Conservation (phyloP, 805 yeast genomes). For the Torulaspora gathmanii region DNA sequence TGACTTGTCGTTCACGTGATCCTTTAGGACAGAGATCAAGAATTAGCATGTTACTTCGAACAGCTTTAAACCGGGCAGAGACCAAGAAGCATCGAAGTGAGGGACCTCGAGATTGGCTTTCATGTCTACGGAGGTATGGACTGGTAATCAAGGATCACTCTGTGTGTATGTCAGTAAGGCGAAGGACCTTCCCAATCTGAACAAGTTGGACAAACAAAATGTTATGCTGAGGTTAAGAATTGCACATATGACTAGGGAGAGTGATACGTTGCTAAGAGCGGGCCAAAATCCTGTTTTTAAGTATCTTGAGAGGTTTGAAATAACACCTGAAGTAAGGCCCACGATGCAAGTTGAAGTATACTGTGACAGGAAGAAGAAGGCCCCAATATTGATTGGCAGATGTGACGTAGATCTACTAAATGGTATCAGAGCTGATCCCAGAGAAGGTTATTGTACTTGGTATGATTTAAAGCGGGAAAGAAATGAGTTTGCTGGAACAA, state of each 20-base stretch:
- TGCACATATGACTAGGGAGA: conserved; percentile 75
- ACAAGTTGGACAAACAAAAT: conserved; percentile 86
- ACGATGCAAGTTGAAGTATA: conserved; percentile 60
- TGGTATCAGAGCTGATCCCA: conserved; percentile 59
- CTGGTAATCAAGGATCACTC: conserved; percentile 46
- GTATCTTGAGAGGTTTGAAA: conserved; percentile 62
- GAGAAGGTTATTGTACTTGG: conserved; percentile 85
- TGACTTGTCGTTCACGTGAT: conserved; percentile 1
- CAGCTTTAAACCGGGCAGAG: neutral
- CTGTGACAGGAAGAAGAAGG: conserved; percentile 72
- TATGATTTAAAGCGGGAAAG: conserved; percentile 56
- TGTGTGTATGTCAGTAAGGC: conserved; percentile 77
- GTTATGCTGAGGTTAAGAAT: conserved; percentile 83
- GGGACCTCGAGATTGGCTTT: conserved; percentile 10
- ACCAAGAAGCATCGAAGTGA: neutral
- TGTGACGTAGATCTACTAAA: conserved; percentile 71
- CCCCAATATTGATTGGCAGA: conserved; percentile 84
- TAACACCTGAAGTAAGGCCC: conserved; percentile 61
- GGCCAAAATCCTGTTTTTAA: conserved; percentile 95
- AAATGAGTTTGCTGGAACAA: conserved; percentile 77
- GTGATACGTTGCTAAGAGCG: conserved; percentile 74
- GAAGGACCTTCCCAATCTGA: conserved; percentile 77
- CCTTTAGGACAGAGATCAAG: no score
- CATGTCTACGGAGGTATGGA: conserved; percentile 32
- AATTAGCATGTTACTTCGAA: neutral